Base-by-base conservation (phyloP, 148 eudicot species). In the Chenopodium album region DNA sequence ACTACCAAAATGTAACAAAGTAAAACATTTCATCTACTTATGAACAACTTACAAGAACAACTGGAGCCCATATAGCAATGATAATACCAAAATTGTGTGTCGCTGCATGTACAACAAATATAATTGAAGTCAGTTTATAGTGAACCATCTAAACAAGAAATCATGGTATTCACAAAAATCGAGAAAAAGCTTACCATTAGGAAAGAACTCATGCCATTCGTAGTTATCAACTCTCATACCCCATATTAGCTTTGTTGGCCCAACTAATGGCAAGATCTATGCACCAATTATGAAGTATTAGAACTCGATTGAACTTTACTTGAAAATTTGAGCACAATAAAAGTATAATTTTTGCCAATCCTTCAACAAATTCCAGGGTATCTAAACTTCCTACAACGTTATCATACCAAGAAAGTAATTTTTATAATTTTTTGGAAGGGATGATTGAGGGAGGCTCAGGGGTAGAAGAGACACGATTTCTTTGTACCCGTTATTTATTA, bases 191-290 rank as follows among this genome's bases (percentile, higher is more conserved):
- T 62, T 87, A 96, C 99, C 95, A 83, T 89, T 86, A 74, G 99
- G 99, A 80, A 90, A 92, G 80, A 96, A 87, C 84, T 94, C 99
- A 60, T 93, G 97, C 99, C 99, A 96, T 23, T 88, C 91, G 83
- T 94, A 96, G 79, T 77, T 86, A 79, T 86, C 85, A 79, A 96
- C 87, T 75, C 22, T 80, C 88, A 96, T 74, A 73, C 67, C 76
- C 99, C 95, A 91, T 81, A 96, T 94, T 41, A 78, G 85, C 85
- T 90, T 88, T 59, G 97, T 96, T 32, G 98, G 99, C 79, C 85
- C 82, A 81, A 94, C 87, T 80, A 96, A 86, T 34, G 99, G 99
- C 84, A 86, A 83, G 77, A 96, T 87, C 99, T 96, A 80, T 46
- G 76, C 78, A 83, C 32, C 72, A 62, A 48, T 75, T 44, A 76